Evolutionary conservation across 306 rosid genomes (phyloP).

Genomic region (Corylus americana): DNA sequence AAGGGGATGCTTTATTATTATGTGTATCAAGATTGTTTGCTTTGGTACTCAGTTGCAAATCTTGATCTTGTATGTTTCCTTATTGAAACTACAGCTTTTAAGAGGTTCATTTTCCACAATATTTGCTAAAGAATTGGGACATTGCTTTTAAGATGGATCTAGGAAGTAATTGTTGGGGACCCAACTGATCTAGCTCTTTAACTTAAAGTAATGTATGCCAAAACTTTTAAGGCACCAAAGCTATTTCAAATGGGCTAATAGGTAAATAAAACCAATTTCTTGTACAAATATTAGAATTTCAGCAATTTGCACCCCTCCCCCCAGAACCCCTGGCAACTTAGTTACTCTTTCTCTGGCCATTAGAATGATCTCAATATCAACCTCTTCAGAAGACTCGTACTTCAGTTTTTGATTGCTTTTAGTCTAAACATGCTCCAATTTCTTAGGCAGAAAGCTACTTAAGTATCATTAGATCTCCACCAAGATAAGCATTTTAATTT

Average conservation of each 20-base stretch:
- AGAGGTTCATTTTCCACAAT: background rate
- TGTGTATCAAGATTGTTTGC: background rate
- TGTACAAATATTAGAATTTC: background rate
- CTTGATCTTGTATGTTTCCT: background rate
- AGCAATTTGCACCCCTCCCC: background rate
- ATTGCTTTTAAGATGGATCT: background rate
- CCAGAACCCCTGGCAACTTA: too few relatives aligned
- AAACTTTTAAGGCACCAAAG: background rate
- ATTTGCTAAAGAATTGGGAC: background rate
- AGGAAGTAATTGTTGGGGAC: background rate
- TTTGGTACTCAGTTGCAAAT: background rate
- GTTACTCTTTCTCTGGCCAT: too few relatives aligned
- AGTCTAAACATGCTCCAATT: background rate
- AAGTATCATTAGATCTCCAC: background rate
- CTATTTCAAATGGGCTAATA: background rate
- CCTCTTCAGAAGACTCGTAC: background rate
- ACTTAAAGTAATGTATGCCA: too few relatives aligned
- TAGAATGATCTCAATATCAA: too few relatives aligned
- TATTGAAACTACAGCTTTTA: background rate
- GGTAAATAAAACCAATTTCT: background rate
- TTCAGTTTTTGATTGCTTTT: background rate
- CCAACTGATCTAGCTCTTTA: background rate
- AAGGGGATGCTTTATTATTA: background rate
- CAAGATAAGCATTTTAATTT: background rate
- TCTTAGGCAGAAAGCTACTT: background rate